Evolutionary conservation across 345 rosid species (phyloP), one percentile per base, ranked within the genome.

Genomic region (Melaleuca alternifolia): DNA sequence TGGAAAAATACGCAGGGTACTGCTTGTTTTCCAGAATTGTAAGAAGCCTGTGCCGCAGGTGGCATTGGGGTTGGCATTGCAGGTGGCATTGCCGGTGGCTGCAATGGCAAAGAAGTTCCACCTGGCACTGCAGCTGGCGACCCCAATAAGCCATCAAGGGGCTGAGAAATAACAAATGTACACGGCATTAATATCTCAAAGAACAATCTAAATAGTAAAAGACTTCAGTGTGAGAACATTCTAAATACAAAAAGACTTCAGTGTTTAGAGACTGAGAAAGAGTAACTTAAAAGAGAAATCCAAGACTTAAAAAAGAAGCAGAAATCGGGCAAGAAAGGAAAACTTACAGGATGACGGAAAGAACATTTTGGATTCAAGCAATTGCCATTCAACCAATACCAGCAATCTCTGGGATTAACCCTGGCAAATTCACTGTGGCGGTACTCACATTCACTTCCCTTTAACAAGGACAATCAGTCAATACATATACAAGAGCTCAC

Each of bases 391-490:
- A 97, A 87, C 99, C 99, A 97, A 84, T 56, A 97, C 90, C 93
- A 97, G 90, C 99, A 97, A 92, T 96, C 99, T 90, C 99, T 93
- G 21, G 99, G 99, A 77, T 97, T 97, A 20, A 96, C 89, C 86
- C 99, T 94, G 30, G 99, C 99, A 90, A 92, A 94, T 87, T 97
- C 99, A 87, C 99, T 97, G 86, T 97, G 99, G 23, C 99, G 99
- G 90, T 97, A 97, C 92, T 97, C 99, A 51, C 99, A 96, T 86
- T 97, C 99, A 56, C 88, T 89, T 90, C 99, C 99, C 99, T 97
- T 91, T 84, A n/a, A 83, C 23, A 83, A 30, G 46, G 24, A 56
- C 59, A 23, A 51, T 14, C 21, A 9, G 46, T 20, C 84, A 82
- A 50, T 30, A 83, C 28, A 50, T 23, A 86, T 26, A 33, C 51